These are phyloP conservation scores for Claviceps cyperi DNA, from an alignment of 2,329 filamentous ascomycete genomes.

Conservation along the genomic window DNA sequence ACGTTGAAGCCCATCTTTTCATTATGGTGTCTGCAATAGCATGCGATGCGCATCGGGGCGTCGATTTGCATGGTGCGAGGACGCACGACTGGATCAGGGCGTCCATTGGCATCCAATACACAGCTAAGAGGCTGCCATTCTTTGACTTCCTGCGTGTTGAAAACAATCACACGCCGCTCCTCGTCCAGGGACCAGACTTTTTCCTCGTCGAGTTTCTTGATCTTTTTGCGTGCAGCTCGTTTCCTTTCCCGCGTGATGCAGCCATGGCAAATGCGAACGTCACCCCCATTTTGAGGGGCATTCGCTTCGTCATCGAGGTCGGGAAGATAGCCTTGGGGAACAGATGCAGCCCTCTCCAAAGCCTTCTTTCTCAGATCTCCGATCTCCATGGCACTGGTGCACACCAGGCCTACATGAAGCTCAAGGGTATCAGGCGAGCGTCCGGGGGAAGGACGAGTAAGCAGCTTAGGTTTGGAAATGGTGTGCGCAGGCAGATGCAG, in stretches of 20 bases:
- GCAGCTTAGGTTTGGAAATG: slow-evolving; percentile 85
- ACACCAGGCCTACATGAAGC: slow-evolving; percentile 69
- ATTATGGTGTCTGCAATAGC: slow-evolving; percentile 88
- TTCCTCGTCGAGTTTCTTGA: slow-evolving; percentile 86
- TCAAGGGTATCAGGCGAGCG: slow-evolving; percentile 62
- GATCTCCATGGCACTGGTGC: slow-evolving; percentile 80
- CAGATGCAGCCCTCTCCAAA: slow-evolving; percentile 36
- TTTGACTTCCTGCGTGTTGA: slow-evolving; percentile 78
- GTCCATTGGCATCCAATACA: slow-evolving; percentile 29
- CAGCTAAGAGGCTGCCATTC: slow-evolving; percentile 58
- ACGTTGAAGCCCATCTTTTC: slow-evolving; percentile 88
- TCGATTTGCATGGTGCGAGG: slow-evolving; percentile 62
- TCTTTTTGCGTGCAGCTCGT: slow-evolving; percentile 80
- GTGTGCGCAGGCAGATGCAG: slow-evolving; percentile 80
- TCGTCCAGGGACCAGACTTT: slow-evolving; percentile 74
- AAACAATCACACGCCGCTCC: slow-evolving; percentile 69
- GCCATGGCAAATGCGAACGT: slow-evolving; percentile 81
- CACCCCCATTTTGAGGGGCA: slow-evolving; percentile 75
- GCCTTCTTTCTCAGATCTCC: slow-evolving; percentile 52
- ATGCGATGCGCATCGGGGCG: slow-evolving; percentile 88
- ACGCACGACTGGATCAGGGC: slow-evolving; percentile 30
- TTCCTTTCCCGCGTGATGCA: slow-evolving; percentile 88
- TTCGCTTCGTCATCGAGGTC: slow-evolving; percentile 44
- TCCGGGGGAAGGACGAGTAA: slow-evolving; percentile 56
- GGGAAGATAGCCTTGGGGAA: slow-evolving; percentile 23